phyloP scores from a whole-genome alignment of 306 rosid species.

The Hippophae tibetana region DNA sequence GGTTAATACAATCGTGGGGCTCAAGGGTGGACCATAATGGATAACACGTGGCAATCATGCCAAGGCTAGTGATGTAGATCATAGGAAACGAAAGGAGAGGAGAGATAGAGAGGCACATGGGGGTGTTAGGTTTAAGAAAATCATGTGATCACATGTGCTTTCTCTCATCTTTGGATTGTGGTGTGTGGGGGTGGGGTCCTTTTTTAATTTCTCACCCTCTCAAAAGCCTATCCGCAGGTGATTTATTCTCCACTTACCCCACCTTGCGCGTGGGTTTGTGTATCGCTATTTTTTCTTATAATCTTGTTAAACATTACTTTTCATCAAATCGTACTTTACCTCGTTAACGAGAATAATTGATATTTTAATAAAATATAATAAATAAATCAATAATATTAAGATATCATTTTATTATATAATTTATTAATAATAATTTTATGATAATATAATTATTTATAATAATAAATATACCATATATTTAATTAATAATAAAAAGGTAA shows the following conservation, averaged over 20 bases:
- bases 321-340: too few species aligned
- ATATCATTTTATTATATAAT: too few species aligned
- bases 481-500: too few species aligned
- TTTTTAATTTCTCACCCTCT: conserved; percentile 5
- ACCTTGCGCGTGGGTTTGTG: conserved; percentile 12
- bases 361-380: too few species aligned
- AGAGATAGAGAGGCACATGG: conserved; percentile 80
- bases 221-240: conserved; percentile 14
- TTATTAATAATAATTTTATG: too few species aligned
- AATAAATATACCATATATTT: too few species aligned
- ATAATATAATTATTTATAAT: too few species aligned
- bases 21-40: conserved; percentile 53
- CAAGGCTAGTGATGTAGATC: conserved; percentile 40
- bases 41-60: conserved; percentile 65
- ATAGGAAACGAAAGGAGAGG: conserved; percentile 27
- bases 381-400: too few species aligned
- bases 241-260: not conserved
- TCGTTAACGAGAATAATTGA: too few species aligned
- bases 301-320: too few species aligned
- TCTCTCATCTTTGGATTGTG: conserved; percentile 10
- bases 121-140: conserved; percentile 77
- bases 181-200: conserved; percentile 32
- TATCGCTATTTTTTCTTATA: not conserved
- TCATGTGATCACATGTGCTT: conserved; percentile 96
- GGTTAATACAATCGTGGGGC: conserved; percentile 35